A percentile compares a stretch with the other conserved stretches of the same genome.
These are phyloP conservation scores for Ligustrum vulgare DNA, from an alignment of 257 asterid genomes.

Conservation along the genomic window DNA sequence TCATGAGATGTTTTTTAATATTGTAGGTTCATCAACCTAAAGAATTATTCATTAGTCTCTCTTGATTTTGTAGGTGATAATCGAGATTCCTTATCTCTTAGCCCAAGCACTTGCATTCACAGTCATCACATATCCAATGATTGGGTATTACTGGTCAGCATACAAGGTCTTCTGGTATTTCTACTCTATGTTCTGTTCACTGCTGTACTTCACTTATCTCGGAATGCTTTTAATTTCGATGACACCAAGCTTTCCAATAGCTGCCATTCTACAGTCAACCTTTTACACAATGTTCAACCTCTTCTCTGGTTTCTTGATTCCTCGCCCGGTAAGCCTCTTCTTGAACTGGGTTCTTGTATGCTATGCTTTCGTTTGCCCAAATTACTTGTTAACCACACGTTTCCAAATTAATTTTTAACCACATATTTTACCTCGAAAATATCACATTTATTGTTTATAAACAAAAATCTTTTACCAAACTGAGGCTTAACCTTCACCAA, in stretches of 20 bases:
- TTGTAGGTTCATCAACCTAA: not conserved
- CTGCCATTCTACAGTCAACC: slow-evolving; percentile 37
- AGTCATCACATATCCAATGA: slow-evolving; percentile 44
- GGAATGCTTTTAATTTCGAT: slow-evolving; percentile 47
- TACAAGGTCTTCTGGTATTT: slow-evolving; percentile 42
- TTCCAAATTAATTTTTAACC: no score
- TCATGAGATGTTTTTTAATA: not conserved
- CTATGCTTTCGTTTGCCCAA: not conserved
- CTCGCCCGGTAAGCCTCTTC: slow-evolving; percentile 33
- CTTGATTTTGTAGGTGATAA: slow-evolving; percentile 31
- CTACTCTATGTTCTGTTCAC: slow-evolving; percentile 41
- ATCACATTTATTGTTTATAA: no score
- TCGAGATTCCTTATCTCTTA: slow-evolving; percentile 41
- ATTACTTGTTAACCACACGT: no score
- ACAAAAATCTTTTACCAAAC: no score
- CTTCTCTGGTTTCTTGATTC: slow-evolving; percentile 42
- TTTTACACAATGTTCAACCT: slow-evolving; percentile 41
- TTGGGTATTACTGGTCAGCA: slow-evolving; percentile 37
- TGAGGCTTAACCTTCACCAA: not conserved
- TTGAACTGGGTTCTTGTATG: not conserved
- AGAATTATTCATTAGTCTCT: not conserved
- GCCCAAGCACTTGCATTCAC: slow-evolving; percentile 36
- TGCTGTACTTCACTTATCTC: slow-evolving; percentile 36
- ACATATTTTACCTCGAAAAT: no score
- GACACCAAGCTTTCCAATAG: slow-evolving; percentile 43